Base-by-base conservation (phyloP, 352 stramenopile species). In the Pythium brachiatum region DNA sequence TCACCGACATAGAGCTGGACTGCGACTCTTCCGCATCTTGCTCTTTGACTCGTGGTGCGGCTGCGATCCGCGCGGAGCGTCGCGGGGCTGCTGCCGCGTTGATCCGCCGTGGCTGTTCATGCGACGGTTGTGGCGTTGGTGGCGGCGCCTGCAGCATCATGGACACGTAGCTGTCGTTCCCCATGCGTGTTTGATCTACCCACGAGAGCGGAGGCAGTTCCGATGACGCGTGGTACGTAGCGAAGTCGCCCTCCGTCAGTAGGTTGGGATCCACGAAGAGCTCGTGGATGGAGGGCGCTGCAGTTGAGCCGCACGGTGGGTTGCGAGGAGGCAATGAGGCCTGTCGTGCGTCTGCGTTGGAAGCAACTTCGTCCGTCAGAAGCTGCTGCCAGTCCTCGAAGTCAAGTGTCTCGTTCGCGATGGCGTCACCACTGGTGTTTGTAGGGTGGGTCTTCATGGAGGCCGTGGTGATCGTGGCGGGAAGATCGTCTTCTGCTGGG, bases 1-100 rank as follows among this genome's bases (percentile, higher is more conserved):
- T 27, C 41, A 48, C 41, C n/a, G 41, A 48, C 41, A 48, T 15
- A 7, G 41, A 48, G 20, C 41, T 48, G 5, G 41, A 48, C 41
- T 48, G 18, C 18, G 41, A 48, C 41, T 48, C 41, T 7, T 48
- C 18, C 20, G n/a, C 57, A 9, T 51, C 47, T 7, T 39, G 18
- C 9, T 63, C 57, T 2, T 57, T 46, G 16, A 57, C 57, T 27
- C 46, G 57, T 20, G 57, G 57, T 6, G 46, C 21, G 5, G 47
- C 46, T 7, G 57, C 47, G 21, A 63, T 34, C 11, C 57, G 57
- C 8, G 44, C 44, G 15, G 57, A 63, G 31, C 57, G 57, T 16
- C 57, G 46, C 16, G 26, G 43, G 7, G 20, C 13, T 16, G 16
- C 9, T 7, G 27, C 34, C 13, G 18, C 12, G 12, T 29, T 36